Conservation (phyloP, 2,329 filamentous ascomycete species). For the Paraconiothyrium sp. region DNA sequence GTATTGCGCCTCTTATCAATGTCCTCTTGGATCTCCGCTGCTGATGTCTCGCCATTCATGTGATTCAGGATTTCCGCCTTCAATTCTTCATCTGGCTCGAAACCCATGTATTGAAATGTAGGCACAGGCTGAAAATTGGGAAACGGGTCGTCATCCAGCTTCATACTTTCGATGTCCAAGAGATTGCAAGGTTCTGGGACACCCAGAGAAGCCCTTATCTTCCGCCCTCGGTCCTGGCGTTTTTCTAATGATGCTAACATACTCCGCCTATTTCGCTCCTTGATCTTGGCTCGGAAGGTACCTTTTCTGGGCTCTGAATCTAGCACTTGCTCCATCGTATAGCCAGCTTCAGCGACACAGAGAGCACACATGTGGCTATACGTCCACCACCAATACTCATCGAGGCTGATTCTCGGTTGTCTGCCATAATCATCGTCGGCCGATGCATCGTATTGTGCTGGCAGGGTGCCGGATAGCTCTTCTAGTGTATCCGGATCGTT, state of each 20-base stretch:
- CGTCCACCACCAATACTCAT: slow-evolving; percentile 7
- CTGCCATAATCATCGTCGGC: background rate
- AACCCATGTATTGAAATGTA: background rate
- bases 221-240: background rate
- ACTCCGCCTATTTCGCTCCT: background rate
- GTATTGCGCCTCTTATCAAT: no score
- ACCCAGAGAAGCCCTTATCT: background rate
- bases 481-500: background rate
- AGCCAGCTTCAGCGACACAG: background rate
- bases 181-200: background rate
- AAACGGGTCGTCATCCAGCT: background rate
- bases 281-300: background rate
- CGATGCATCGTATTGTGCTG: background rate
- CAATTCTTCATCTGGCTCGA: background rate
- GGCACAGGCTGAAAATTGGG: background rate
- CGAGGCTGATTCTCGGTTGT: background rate
- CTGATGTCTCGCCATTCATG: background rate
- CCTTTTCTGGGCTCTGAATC: background rate
- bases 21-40: background rate
- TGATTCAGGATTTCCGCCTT: background rate
- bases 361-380: background rate
- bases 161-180: background rate
- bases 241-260: slow-evolving; percentile 4
- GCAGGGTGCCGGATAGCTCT: background rate
- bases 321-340: background rate